Percentiles rank a stretch among this genome's conserved stretches.
These are phyloP conservation scores for Agaricus subrufescens DNA, from an alignment of 768 basidiomycete species.

Conservation along the genomic window DNA sequence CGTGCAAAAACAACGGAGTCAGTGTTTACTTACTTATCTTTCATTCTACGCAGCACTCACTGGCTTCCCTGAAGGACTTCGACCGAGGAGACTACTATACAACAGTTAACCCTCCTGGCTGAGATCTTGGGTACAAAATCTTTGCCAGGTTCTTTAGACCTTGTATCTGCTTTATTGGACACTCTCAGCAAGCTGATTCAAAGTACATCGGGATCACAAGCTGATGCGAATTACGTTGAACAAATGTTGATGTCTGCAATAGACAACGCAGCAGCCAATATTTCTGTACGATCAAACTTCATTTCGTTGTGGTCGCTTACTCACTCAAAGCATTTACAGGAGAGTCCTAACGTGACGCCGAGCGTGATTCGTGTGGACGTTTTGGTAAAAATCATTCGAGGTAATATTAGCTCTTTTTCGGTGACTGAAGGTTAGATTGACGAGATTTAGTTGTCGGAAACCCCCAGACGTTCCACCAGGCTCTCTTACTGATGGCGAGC, in stretches of 20 bases:
- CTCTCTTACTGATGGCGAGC: slow-evolving; percentile 80
- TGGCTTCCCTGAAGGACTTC: slow-evolving; percentile 11
- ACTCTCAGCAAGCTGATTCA: slow-evolving; percentile 64
- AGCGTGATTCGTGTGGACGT: slow-evolving; percentile 74
- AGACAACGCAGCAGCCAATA: slow-evolving; percentile 54
- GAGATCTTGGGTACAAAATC: slow-evolving; percentile 67
- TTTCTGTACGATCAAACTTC: slow-evolving; percentile 38
- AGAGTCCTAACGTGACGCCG: slow-evolving; percentile 45
- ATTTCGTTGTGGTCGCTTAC: neutral
- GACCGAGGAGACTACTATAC: slow-evolving; percentile 34
- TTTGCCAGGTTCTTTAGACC: slow-evolving; percentile 64
- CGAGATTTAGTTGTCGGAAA: slow-evolving; percentile 67
- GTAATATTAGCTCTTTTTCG: slow-evolving; percentile 30
- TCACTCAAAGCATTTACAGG: slow-evolving; percentile 29
- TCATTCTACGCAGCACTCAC: neutral
- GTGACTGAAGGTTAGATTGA: neutral
- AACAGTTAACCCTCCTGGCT: slow-evolving; percentile 51
- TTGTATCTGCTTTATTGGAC: slow-evolving; percentile 70
- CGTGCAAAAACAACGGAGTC: slow-evolving; percentile 59
- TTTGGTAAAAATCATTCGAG: slow-evolving; percentile 81
- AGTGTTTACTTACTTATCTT: slow-evolving; percentile 13
- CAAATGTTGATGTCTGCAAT: slow-evolving; percentile 84
- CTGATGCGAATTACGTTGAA: slow-evolving; percentile 74
- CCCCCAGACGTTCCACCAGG: slow-evolving; percentile 93
- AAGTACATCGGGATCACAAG: slow-evolving; percentile 43